A percentile compares a stretch with the other conserved stretches of the same genome.
These are phyloP conservation scores for Cetraspora pellucida DNA, from an alignment of 192 early-diverging fungal genomes.

Conservation along the genomic window DNA sequence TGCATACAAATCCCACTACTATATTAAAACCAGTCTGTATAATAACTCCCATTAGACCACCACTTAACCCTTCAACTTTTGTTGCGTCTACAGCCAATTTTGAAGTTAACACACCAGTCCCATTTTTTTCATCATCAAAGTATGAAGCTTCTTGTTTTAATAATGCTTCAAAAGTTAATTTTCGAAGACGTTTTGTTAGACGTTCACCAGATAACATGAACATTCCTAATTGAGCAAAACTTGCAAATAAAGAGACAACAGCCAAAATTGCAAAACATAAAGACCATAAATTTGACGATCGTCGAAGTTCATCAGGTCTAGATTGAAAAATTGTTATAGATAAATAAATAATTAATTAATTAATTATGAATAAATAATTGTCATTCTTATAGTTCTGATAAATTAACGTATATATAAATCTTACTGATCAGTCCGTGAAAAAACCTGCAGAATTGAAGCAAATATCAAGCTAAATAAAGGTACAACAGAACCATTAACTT, in stretches of 20 bases:
- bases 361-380: too few species aligned
- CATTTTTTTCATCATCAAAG: conserved; percentile 80
- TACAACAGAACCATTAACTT: background rate
- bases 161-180: conserved; percentile 67
- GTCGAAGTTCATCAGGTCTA: background rate
- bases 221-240: conserved; percentile 5
- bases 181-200: conserved; percentile 60
- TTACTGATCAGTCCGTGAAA: background rate
- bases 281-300: conserved; percentile 50
- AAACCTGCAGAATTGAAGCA: background rate
- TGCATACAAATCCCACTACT: conserved; percentile 6
- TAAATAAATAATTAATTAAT: background rate
- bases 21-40: background rate
- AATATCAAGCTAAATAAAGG: background rate
- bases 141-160: conserved; percentile 83
- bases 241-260: conserved; percentile 38
- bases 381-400: too few species aligned
- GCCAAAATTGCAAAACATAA: conserved; percentile 48
- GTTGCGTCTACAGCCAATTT: conserved; percentile 79
- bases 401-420: background rate
- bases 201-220: conserved; percentile 39
- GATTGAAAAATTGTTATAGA: background rate
- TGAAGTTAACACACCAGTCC: conserved; percentile 82
- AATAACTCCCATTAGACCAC: conserved; percentile 14
- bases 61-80: conserved; percentile 21